phyloP scores from a whole-genome alignment of 768 basidiomycete genomes.

The Phaffia tasmanica region DNA sequence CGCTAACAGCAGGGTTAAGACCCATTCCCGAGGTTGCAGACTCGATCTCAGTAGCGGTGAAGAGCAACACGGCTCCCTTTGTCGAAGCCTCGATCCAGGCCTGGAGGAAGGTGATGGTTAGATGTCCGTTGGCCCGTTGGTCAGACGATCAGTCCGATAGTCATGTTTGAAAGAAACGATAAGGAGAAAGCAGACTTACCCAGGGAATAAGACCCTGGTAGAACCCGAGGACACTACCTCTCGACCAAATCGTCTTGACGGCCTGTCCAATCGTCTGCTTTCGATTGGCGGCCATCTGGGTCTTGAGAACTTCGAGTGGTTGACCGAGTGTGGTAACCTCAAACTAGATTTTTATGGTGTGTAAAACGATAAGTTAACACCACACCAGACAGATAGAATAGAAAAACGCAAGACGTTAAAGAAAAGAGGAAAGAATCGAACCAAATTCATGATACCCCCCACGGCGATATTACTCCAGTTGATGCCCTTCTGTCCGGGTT shows the following conservation, averaged over 20 bases:
- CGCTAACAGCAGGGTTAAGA: constrained; percentile 66
- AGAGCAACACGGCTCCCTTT: constrained; percentile 90
- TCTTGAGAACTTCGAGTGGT: constrained; percentile 95
- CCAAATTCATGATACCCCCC: constrained; percentile 98
- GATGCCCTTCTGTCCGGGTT: constrained; percentile 51
- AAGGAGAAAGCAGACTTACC: constrained; percentile 46
- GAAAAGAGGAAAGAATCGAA: constrained; percentile 34
- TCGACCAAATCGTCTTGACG: constrained; percentile 71
- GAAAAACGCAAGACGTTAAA: neutral
- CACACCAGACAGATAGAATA: constrained; percentile 1
- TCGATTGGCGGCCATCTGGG: constrained; percentile 98
- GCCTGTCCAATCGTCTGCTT: constrained; percentile 82
- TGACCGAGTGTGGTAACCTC: constrained; percentile 97
- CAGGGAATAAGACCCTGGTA: constrained; percentile 99
- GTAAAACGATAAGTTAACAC: neutral
- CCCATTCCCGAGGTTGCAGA: constrained; percentile 53
- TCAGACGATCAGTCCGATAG: neutral
- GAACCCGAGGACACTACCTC: constrained; percentile 80
- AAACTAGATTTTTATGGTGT: constrained; percentile 18
- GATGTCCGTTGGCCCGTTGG: neutral
- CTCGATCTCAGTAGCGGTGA: constrained; percentile 93
- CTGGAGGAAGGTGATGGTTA: constrained; percentile 40
- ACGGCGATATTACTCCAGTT: constrained; percentile 94
- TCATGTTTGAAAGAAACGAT: neutral
- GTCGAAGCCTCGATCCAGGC: constrained; percentile 99